Percentiles rank a stretch among this genome's conserved stretches.
phyloP scores from a whole-genome alignment of 2,329 filamentous ascomycete species.

The Ilyonectria destructans region DNA sequence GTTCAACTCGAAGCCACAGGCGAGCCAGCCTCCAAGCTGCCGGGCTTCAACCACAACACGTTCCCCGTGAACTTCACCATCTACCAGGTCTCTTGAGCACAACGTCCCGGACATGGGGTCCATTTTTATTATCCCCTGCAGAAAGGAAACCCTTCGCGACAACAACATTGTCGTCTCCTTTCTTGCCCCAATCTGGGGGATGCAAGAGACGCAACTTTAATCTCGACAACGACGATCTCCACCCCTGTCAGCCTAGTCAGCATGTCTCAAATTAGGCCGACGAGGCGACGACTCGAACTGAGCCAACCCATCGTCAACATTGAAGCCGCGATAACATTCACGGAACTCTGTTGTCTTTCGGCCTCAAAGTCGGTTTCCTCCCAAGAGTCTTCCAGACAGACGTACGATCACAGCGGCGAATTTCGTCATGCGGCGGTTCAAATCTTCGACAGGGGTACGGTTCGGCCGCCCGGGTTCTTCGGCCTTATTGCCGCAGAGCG shows the following conservation, averaged over 20 bases:
- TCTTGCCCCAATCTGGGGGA: constrained; percentile 28
- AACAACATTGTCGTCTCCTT: constrained; percentile 31
- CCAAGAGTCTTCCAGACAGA: background rate
- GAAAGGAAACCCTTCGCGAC: constrained; percentile 20
- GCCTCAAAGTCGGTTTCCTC: background rate
- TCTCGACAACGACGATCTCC: constrained; percentile 30
- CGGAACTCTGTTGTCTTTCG: constrained; percentile 12
- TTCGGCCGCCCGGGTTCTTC: constrained; percentile 20
- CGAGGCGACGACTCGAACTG: constrained; percentile 31
- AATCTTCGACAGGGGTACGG: constrained; percentile 15
- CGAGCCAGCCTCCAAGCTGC: constrained; percentile 44
- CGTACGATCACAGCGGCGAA: background rate
- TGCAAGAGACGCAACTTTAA: constrained; percentile 38
- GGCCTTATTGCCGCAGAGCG: constrained; percentile 17
- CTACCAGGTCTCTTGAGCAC: constrained; percentile 53
- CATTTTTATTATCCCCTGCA: constrained; percentile 12
- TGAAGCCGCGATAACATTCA: constrained; percentile 36
- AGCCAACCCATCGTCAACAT: constrained; percentile 40
- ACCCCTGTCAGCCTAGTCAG: constrained; percentile 32
- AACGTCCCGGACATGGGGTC: constrained; percentile 18
- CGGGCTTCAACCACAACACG: constrained; percentile 47
- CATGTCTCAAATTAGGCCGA: constrained; percentile 39
- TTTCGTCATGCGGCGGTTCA: constrained; percentile 21
- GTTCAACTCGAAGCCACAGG: constrained; percentile 59
- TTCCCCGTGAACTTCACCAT: constrained; percentile 55